Evolutionary conservation across 2,329 filamentous ascomycete species (phyloP).

Genomic region (Curvularia sp.): DNA sequence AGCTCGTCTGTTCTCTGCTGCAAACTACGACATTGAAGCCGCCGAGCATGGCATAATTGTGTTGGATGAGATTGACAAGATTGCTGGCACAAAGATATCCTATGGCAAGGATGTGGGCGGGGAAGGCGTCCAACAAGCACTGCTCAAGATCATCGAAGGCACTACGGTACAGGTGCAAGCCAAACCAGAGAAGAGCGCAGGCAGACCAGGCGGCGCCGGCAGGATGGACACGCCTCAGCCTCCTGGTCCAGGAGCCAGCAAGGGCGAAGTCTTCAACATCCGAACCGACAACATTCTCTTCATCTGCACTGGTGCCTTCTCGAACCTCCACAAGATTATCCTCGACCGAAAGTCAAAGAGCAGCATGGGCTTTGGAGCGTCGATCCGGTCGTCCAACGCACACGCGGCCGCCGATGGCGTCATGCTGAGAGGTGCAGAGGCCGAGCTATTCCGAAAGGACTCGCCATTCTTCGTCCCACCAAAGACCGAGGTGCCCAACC

Average conservation of each 20-base stretch:
- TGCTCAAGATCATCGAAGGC: slow-evolving; percentile 95
- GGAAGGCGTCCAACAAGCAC: slow-evolving; percentile 93
- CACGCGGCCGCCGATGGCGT: slow-evolving; percentile 62
- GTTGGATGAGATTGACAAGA: slow-evolving; percentile 96
- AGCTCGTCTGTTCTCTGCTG: slow-evolving; percentile 84
- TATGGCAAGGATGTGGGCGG: slow-evolving; percentile 94
- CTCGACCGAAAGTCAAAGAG: slow-evolving; percentile 84
- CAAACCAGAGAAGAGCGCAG: slow-evolving; percentile 71
- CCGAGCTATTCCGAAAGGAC: slow-evolving; percentile 63
- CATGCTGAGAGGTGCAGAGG: slow-evolving; percentile 65
- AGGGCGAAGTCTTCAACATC: slow-evolving; percentile 71
- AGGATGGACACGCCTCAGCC: slow-evolving; percentile 31
- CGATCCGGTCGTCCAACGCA: slow-evolving; percentile 66
- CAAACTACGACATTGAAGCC: slow-evolving; percentile 84
- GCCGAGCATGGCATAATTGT: slow-evolving; percentile 94
- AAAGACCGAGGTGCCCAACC: slow-evolving; percentile 36
- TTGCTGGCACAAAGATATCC: slow-evolving; percentile 83
- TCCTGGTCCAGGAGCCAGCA: slow-evolving; percentile 45
- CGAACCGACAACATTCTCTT: slow-evolving; percentile 97
- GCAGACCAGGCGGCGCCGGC: slow-evolving; percentile 34
- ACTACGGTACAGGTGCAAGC: slow-evolving; percentile 91
- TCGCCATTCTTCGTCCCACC: slow-evolving; percentile 61
- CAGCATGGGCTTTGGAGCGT: slow-evolving; percentile 90
- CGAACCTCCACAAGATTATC: slow-evolving; percentile 86
- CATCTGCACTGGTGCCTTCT: slow-evolving; percentile 94